A percentile compares a stretch with the other conserved stretches of the same genome.
These are phyloP conservation scores for Porcisia hertigi DNA, from an alignment of 208 protist genomes.

Conservation along the genomic window DNA sequence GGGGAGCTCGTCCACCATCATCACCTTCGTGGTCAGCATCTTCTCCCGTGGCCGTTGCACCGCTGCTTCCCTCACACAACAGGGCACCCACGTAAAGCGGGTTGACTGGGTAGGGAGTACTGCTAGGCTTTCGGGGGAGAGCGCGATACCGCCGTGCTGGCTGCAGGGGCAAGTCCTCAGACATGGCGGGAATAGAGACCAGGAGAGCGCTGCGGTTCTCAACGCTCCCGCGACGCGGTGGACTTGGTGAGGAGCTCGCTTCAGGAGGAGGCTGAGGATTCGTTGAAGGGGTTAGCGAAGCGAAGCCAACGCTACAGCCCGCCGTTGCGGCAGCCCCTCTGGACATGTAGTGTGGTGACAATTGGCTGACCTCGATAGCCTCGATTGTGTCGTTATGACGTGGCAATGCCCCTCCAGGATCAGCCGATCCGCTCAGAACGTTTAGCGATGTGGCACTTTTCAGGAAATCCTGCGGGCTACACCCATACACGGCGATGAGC, in stretches of 20 bases:
- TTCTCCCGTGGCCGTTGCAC: neutral
- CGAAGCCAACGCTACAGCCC: neutral
- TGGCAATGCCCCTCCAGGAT: neutral
- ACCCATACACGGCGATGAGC: constrained; percentile 32
- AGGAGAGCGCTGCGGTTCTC: constrained; percentile 14
- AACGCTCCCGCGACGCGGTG: constrained; percentile 3
- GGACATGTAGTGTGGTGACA: neutral
- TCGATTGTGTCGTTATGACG: neutral
- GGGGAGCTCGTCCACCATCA: neutral
- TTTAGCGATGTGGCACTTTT: constrained; percentile 18
- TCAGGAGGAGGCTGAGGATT: constrained; percentile 5
- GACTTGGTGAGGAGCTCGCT: neutral
- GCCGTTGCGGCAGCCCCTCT: neutral
- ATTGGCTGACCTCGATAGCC: neutral
- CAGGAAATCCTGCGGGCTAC: constrained; percentile 38
- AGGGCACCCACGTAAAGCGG: constrained; percentile 44
- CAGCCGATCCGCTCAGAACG: constrained; percentile 7
- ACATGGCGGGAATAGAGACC: constrained; percentile 33
- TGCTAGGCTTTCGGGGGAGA: constrained; percentile 46
- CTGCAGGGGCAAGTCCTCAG: constrained; percentile 16
- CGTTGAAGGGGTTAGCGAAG: neutral
- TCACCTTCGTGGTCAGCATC: neutral
- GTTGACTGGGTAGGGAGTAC: constrained; percentile 49
- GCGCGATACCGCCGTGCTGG: constrained; percentile 35
- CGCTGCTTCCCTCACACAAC: neutral